phyloP scores from a whole-genome alignment of 257 asterid species.

The Penstemon davidsonii region DNA sequence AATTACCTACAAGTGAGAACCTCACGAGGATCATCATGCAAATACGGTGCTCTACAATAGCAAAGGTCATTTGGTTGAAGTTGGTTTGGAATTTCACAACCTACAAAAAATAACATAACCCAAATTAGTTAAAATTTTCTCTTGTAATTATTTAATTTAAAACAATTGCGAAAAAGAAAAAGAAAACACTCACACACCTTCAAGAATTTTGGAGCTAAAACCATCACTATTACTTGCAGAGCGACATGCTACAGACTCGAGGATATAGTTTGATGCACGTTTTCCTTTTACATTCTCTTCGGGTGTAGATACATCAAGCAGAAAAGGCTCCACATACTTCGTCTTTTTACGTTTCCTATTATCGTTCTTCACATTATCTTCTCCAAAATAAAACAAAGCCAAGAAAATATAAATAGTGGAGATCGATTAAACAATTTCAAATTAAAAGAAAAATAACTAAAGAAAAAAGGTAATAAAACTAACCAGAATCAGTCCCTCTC shows the following conservation, averaged over 20 bases:
- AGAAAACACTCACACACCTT: slow-evolving; percentile 36
- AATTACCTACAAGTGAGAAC: slow-evolving; percentile 54
- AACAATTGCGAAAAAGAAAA: no score
- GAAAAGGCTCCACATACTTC: slow-evolving; percentile 52
- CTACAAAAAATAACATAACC: slow-evolving; percentile 27
- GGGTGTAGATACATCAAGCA: slow-evolving; percentile 36
- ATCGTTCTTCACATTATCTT: slow-evolving; percentile 50
- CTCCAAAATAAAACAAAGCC: slow-evolving; percentile 18
- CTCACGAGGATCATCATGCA: slow-evolving; percentile 47
- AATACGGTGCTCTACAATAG: slow-evolving; percentile 41
- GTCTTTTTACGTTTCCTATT: slow-evolving; percentile 45
- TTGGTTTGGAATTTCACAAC: slow-evolving; percentile 38
- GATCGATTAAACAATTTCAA: slow-evolving; percentile 19
- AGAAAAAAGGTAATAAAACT: slow-evolving; percentile 17
- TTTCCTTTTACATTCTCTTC: slow-evolving; percentile 24
- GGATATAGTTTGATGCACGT: slow-evolving; percentile 25
- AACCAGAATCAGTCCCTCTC: slow-evolving; percentile 48
- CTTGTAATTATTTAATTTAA: no score
- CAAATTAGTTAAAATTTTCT: no score
- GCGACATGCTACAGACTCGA: slow-evolving; percentile 25
- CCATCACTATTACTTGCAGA: slow-evolving; percentile 39
- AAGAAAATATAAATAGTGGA: slow-evolving; percentile 25
- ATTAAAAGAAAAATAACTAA: slow-evolving; percentile 15
- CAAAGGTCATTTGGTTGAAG: slow-evolving; percentile 35
- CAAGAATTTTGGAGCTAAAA: slow-evolving; percentile 38